A percentile compares a stretch with the other conserved stretches of the same genome.
These are phyloP conservation scores for Tricholoma matsutake DNA, from an alignment of 768 basidiomycete species.

Conservation along the genomic window DNA sequence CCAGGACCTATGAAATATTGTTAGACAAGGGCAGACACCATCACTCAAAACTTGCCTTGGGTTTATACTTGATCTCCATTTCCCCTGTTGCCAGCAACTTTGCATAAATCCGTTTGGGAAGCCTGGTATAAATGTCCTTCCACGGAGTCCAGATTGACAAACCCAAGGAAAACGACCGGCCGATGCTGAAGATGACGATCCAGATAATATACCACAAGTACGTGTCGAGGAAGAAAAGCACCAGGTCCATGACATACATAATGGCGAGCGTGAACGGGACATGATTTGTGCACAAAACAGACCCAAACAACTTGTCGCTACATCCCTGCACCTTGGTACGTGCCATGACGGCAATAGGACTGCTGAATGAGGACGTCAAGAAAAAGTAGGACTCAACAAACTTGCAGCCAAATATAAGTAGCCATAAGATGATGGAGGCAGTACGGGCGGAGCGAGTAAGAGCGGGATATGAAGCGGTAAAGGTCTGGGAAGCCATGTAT, in stretches of 20 bases:
- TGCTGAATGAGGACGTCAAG: conserved; percentile 93
- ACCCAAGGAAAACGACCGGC: conserved; percentile 86
- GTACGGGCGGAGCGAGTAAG: conserved; percentile 69
- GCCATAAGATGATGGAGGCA: conserved; percentile 86
- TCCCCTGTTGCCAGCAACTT: conserved; percentile 93
- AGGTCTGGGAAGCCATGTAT: conserved; percentile 98
- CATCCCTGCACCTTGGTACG: conserved; percentile 92
- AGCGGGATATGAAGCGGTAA: conserved; percentile 94
- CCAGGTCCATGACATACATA: conserved; percentile 99
- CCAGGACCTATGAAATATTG: conserved; percentile 59
- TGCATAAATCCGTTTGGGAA: conserved; percentile 98
- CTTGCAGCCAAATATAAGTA: conserved; percentile 95
- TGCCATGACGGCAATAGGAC: conserved; percentile 95
- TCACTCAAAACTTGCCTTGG: conserved; percentile 57
- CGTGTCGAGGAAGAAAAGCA: conserved; percentile 98
- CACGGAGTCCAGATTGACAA: conserved; percentile 99
- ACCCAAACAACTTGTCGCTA: conserved; percentile 79
- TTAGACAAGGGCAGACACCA: neutral
- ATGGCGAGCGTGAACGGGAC: conserved; percentile 92
- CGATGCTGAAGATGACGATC: conserved; percentile 93
- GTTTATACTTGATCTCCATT: conserved; percentile 99
- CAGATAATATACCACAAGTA: conserved; percentile 99
- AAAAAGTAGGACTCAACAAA: conserved; percentile 98
- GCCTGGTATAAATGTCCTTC: conserved; percentile 93
- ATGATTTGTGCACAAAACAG: conserved; percentile 82